Evolutionary conservation across 2,329 filamentous ascomycete genomes (phyloP).

Genomic region (Diaporthe longicolla): DNA sequence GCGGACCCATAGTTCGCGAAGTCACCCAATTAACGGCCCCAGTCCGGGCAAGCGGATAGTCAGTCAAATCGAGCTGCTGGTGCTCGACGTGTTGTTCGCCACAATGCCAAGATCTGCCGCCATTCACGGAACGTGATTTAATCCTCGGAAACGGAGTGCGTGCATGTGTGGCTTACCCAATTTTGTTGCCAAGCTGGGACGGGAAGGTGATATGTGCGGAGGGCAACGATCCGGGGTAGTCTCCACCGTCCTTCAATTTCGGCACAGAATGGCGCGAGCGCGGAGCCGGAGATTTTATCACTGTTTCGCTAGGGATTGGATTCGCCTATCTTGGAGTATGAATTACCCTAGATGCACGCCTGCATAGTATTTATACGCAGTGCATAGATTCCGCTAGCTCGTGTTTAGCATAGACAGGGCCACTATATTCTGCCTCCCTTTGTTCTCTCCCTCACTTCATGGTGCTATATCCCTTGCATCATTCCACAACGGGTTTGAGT

Average conservation of each 20-base stretch:
- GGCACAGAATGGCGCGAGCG: slow-evolving; percentile 25
- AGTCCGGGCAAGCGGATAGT: slow-evolving; percentile 10
- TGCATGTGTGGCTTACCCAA: background rate
- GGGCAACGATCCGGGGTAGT: slow-evolving; percentile 22
- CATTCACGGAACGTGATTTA: slow-evolving; percentile 24
- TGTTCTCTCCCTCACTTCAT: background rate
- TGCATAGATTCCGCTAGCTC: background rate
- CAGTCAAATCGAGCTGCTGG: too few species aligned
- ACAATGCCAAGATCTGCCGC: slow-evolving; percentile 27
- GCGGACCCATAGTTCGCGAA: background rate
- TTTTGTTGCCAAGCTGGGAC: slow-evolving; percentile 1
- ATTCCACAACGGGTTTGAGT: background rate
- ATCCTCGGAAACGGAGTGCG: background rate
- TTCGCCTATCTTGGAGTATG: background rate
- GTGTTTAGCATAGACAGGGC: background rate
- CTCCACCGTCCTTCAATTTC: slow-evolving; percentile 20
- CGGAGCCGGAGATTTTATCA: background rate
- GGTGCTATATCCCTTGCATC: slow-evolving; percentile 1
- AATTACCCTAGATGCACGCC: background rate
- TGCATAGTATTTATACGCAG: slow-evolving; percentile 15
- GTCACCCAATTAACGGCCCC: background rate
- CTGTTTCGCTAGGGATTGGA: background rate
- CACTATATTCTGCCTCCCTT: background rate
- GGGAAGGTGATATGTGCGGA: slow-evolving; percentile 23
- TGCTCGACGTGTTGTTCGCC: background rate